These are phyloP conservation scores for Penicillium tannophilum DNA, from an alignment of 495 filamentous ascomycete species.

Conservation along the genomic window DNA sequence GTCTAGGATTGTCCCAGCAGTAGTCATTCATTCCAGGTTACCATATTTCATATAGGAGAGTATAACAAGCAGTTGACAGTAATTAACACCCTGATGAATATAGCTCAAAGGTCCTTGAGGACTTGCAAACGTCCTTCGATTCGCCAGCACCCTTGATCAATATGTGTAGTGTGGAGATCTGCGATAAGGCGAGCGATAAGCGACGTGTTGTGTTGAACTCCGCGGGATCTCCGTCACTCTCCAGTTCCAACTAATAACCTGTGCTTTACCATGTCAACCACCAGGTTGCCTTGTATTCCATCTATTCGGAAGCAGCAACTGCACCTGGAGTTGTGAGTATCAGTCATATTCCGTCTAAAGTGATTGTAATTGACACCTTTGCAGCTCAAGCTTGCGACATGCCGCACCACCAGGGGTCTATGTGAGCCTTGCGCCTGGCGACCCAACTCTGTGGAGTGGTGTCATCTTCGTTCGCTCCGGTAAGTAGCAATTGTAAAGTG, in stretches of 20 bases:
- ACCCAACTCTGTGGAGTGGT: slow-evolving; percentile 82
- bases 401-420: slow-evolving; percentile 83
- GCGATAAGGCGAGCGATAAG: slow-evolving; percentile 5
- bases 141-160: no score
- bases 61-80: no score
- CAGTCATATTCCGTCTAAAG: neutral
- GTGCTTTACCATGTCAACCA: slow-evolving; percentile 40
- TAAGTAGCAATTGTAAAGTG: slow-evolving; percentile 31
- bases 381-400: slow-evolving; percentile 77
- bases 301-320: slow-evolving; percentile 66
- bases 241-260: neutral
- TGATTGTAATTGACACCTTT: slow-evolving; percentile 6
- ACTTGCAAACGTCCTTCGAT: neutral
- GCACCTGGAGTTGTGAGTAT: slow-evolving; percentile 73
- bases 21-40: no score
- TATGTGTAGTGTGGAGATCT: neutral
- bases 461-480: slow-evolving; percentile 89
- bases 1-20: no score
- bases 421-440: slow-evolving; percentile 77
- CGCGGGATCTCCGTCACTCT: neutral
- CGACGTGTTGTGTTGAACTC: slow-evolving; percentile 5
- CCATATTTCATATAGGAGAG: no score
- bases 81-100: no score
- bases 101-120: no score
- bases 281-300: slow-evolving; percentile 44